Percentiles rank a stretch among this genome's conserved stretches.
Conservation (phyloP, 2,329 filamentous ascomycete genomes). For the Cladosporium cucumerinum region DNA sequence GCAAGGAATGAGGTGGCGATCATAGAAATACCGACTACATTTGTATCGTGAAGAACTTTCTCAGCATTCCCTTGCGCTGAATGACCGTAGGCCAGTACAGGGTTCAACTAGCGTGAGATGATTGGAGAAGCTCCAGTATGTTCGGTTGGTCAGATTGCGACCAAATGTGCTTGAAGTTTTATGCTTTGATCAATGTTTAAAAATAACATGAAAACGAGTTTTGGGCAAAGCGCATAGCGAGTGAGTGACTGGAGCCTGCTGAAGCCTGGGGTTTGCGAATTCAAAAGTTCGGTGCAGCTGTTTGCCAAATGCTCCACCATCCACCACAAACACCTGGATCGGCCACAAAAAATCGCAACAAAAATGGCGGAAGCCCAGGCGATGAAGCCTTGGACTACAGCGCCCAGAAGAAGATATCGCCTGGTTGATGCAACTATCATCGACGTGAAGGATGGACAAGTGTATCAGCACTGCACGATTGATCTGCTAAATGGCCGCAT, state of each 20-base stretch:
- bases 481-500: slow-evolving; percentile 31
- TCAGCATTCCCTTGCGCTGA: background rate
- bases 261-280: background rate
- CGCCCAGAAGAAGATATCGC: slow-evolving; percentile 22
- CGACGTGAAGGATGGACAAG: slow-evolving; percentile 33
- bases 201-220: background rate
- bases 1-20: background rate
- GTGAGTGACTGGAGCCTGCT: background rate
- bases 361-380: slow-evolving; percentile 2
- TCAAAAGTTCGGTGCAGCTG: background rate
- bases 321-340: background rate
- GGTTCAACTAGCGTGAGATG: background rate
- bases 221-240: background rate
- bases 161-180: background rate
- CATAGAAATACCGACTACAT: background rate
- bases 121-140: background rate
- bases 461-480: slow-evolving; percentile 31
- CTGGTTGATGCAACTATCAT: slow-evolving; percentile 26
- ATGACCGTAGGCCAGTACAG: background rate
- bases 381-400: slow-evolving; percentile 26
- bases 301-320: background rate
- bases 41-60: background rate
- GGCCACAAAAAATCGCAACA: background rate
- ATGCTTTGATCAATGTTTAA: background rate
- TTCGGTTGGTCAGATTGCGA: background rate